Evolutionary conservation across 352 stramenopile species (phyloP).

Genomic region (Pythium plurisporium): DNA sequence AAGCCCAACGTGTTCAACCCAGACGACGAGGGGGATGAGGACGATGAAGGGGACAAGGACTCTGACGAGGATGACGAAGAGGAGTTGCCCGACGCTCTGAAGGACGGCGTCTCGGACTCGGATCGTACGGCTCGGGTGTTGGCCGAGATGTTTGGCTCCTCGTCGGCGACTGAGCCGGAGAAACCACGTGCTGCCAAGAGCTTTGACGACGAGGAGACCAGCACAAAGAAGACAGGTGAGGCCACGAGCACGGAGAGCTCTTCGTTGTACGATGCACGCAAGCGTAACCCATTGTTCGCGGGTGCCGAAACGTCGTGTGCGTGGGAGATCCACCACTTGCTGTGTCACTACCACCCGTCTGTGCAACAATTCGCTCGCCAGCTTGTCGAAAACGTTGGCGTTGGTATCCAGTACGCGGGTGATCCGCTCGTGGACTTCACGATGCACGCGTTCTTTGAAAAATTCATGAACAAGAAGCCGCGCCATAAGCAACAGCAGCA

Average conservation of each 20-base stretch:
- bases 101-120: conserved; percentile 44
- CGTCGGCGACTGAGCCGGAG: conserved; percentile 12
- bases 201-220: conserved; percentile 35
- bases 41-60: conserved; percentile 29
- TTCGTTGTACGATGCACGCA: conserved; percentile 67
- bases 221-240: conserved; percentile 19
- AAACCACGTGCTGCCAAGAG: conserved; percentile 23
- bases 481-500: conserved; percentile 37
- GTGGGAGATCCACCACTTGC: conserved; percentile 92
- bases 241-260: background rate
- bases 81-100: conserved; percentile 23
- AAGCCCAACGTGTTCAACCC: conserved; percentile 30
- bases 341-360: conserved; percentile 96
- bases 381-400: conserved; percentile 45
- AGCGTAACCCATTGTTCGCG: conserved; percentile 87
- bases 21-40: conserved; percentile 23
- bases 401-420: conserved; percentile 89
- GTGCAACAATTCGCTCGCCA: conserved; percentile 91
- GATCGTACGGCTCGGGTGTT: conserved; percentile 53
- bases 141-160: conserved; percentile 59
- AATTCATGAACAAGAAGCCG: conserved; percentile 99
- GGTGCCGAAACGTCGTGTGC: conserved; percentile 66
- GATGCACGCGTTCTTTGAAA: conserved; percentile 97
- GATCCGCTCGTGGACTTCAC: conserved; percentile 97
- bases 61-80: conserved; percentile 28